Evolutionary conservation across 2,329 filamentous ascomycete genomes (phyloP), one percentile per base, ranked within the genome.

Genomic region (Paraphoma sp.): DNA sequence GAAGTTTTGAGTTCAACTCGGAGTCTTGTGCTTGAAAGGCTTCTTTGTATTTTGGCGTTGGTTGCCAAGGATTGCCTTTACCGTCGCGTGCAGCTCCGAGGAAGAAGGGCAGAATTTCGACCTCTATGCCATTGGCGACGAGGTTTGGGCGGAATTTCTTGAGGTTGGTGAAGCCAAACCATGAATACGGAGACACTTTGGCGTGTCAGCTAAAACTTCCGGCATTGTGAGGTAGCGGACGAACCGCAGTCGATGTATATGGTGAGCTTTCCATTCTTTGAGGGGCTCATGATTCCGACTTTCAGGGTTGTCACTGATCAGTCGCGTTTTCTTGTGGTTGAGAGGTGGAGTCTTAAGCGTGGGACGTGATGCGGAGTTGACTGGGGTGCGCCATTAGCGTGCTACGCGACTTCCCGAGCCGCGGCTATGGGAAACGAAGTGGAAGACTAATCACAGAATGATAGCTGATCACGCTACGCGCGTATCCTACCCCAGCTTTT

Each of bases 181-280:
- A 55, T 28, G 56, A 58, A 29, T 58, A 58, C 4, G 56, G 56
- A 16, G 56, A 58, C 2, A 58, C n/a, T n/a, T n/a, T n/a, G n/a
- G n/a, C n/a, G n/a, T n/a, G n/a, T n/a, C n/a, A n/a, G n/a, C n/a
- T n/a, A n/a, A n/a, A n/a, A n/a, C n/a, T n/a, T n/a, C n/a, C n/a
- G n/a, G n/a, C n/a, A n/a, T n/a, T n/a, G n/a, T n/a, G n/a, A n/a
- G n/a, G n/a, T n/a, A n/a, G n/a, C 51, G 33, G 29, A 48, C 52
- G 7, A 28, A 49, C 52, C 52, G 45, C 52, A 54, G 17, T 54
- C 52, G 11, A 54, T 28, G 30, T 54, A 49, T n/a, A 54, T 54
- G 16, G 36, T 54, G 11, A 54, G 52, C 36, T 49, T 54, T 3
- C 33, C 33, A 38, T 38, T 38, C 33, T 38, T 38, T 3, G n/a